These are phyloP conservation scores for Colletotrichum kahawae DNA, from an alignment of 2,329 filamentous ascomycete species.

Conservation along the genomic window DNA sequence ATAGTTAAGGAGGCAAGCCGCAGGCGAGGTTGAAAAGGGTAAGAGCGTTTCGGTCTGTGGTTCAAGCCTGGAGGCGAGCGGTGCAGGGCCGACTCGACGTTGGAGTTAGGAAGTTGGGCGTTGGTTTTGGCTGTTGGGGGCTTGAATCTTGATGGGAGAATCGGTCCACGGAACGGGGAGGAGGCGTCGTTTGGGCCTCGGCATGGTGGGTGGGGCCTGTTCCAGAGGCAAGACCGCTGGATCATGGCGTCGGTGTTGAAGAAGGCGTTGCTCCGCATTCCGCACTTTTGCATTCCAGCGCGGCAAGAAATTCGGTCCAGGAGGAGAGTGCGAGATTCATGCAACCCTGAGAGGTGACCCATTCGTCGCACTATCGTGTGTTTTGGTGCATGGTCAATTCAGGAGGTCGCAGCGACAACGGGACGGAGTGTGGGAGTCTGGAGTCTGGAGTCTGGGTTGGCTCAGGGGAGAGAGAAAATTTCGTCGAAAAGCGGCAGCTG, in stretches of 20 bases:
- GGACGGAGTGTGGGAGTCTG: background rate
- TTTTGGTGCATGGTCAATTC: background rate
- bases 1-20: background rate
- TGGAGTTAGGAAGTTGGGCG: background rate
- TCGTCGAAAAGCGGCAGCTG: background rate
- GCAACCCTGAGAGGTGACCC: background rate
- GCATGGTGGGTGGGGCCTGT: constrained; percentile 5
- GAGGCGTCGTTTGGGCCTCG: background rate
- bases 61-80: background rate
- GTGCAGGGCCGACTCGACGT: background rate
- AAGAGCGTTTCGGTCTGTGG: constrained; percentile 8
- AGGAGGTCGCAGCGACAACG: background rate
- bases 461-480: background rate
- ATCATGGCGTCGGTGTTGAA: constrained; percentile 8
- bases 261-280: background rate
- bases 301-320: background rate
- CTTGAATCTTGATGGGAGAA: background rate
- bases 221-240: constrained; percentile 12
- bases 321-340: background rate
- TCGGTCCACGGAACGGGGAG: background rate
- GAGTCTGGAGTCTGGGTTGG: background rate
- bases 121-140: background rate
- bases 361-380: background rate
- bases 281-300: background rate
- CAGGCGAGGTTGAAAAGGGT: background rate